Percentiles rank a stretch among this genome's conserved stretches.
phyloP scores from a whole-genome alignment of 306 rosid species.

The Casuarina equisetifolia region DNA sequence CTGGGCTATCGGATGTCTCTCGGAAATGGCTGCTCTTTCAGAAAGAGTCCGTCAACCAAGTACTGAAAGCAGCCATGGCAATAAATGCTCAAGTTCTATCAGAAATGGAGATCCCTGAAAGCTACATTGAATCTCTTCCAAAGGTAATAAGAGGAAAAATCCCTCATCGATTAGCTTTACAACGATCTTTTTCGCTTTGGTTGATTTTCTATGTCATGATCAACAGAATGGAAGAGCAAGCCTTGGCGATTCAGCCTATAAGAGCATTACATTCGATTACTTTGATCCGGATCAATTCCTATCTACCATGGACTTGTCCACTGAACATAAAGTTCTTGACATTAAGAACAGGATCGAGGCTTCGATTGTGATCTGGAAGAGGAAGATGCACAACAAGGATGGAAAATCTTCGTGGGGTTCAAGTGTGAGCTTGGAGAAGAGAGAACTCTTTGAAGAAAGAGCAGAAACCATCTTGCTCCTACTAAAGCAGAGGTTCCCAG shows the following conservation, averaged over 20 bases:
- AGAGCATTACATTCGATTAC: constrained; percentile 64
- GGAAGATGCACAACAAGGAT: constrained; percentile 84
- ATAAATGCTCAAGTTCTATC: constrained; percentile 85
- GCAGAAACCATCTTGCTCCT: constrained; percentile 74
- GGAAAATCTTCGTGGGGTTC: constrained; percentile 83
- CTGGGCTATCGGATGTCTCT: constrained; percentile 67
- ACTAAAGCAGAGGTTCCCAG: constrained; percentile 80
- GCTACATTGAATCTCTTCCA: constrained; percentile 85
- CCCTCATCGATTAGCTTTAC: constrained; percentile 1
- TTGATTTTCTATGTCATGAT: constrained; percentile 22
- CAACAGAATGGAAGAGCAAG: constrained; percentile 82
- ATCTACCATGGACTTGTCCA: constrained; percentile 59
- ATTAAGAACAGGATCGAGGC: constrained; percentile 87
- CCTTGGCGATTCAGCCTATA: constrained; percentile 75
- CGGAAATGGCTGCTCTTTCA: constrained; percentile 62
- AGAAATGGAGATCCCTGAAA: constrained; percentile 82
- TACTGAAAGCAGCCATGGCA: constrained; percentile 92
- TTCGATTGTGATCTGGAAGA: constrained; percentile 86
- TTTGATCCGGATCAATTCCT: constrained; percentile 74
- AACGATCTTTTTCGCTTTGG: constrained; percentile 2
- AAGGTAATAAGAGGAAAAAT: constrained; percentile 48
- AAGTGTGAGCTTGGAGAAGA: constrained; percentile 81
- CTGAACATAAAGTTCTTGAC: constrained; percentile 83
- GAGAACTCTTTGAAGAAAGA: constrained; percentile 89
- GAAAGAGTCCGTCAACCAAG: constrained; percentile 76